Base-by-base conservation (phyloP, 805 yeast species). In the Kluyveromyces lactis region DNA sequence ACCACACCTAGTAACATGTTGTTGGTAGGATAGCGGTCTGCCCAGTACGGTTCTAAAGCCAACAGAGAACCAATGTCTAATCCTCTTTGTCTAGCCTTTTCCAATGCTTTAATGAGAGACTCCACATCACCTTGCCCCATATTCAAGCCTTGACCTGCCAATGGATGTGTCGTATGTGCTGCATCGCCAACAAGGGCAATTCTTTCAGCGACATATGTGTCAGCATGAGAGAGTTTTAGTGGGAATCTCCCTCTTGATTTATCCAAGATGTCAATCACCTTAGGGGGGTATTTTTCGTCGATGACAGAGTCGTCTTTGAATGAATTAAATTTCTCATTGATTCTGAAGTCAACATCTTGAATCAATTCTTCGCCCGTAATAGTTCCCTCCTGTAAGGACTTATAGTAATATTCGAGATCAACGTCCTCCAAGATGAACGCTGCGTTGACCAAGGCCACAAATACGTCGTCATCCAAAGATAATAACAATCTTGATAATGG, bases 141-240 rank as follows among this genome's bases (percentile, higher is more conserved):
- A 60, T 92, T 92, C 41, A 92, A 72, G 18, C 98, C 98, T 63
- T 92, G 98, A 8, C 98, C 98, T 3, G 97, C 97, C 43, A 92
- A 69, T 2, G 98, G 98, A 58, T 92, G 97, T 1, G 95, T 86
- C 0, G 97, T 82, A 52, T 92, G 98, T 0, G 97, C 97, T 1
- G 98, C 97, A 62, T 92, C 98, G 18, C 98, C 98, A 8, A 90
- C 84, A n/a, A 92, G 65, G 0, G 97, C 97, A 23, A 90, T 72
- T 48, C 97, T 70, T 3, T 84, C 89, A 2, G 77, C 77, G 15
- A 86, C 77, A 56, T 92, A 92, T 1, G 83, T 74, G 53, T 92
- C 97, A 2, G 95, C 95, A 56, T 92, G 97, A 16, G 87, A 78
- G 66, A 90, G 62, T 49, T 80, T 79, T 48, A 92, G 67, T 17